A percentile compares a stretch with the other conserved stretches of the same genome.
Conservation (phyloP, 768 basidiomycete genomes). For the Lactarius tabidus region DNA sequence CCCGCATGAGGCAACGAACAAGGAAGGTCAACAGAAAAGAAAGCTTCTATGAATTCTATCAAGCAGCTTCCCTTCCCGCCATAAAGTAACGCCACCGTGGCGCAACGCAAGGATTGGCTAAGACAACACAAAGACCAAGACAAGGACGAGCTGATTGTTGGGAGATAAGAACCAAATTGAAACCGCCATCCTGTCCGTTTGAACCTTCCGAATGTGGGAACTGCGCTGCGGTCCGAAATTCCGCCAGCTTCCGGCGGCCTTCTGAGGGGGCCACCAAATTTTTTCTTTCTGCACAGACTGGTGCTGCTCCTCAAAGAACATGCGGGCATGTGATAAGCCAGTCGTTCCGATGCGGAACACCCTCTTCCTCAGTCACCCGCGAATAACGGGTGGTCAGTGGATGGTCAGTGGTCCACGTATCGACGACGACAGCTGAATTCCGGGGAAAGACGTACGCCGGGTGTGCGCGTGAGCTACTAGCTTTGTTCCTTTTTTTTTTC, state of each 20-base stretch:
- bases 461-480: background rate
- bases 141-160: background rate
- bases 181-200: background rate
- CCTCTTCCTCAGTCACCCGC: background rate
- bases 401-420: too few relatives aligned
- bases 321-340: background rate
- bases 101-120: background rate
- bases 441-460: background rate
- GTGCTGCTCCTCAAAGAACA: too few relatives aligned
- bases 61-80: background rate
- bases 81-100: background rate
- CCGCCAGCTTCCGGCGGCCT: background rate
- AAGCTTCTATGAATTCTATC: slow-evolving; percentile 7
- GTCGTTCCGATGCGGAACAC: background rate
- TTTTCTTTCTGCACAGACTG: background rate
- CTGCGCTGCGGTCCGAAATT: background rate
- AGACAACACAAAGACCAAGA: background rate
- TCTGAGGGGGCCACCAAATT: background rate
- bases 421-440: background rate
- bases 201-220: background rate
- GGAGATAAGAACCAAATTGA: background rate
- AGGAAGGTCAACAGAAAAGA: background rate
- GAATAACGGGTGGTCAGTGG: background rate
- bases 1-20: slow-evolving; percentile 6
- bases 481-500: background rate